These are phyloP conservation scores for Blastomyces emzantsi DNA, from an alignment of 2,329 filamentous ascomycete genomes.

Conservation along the genomic window DNA sequence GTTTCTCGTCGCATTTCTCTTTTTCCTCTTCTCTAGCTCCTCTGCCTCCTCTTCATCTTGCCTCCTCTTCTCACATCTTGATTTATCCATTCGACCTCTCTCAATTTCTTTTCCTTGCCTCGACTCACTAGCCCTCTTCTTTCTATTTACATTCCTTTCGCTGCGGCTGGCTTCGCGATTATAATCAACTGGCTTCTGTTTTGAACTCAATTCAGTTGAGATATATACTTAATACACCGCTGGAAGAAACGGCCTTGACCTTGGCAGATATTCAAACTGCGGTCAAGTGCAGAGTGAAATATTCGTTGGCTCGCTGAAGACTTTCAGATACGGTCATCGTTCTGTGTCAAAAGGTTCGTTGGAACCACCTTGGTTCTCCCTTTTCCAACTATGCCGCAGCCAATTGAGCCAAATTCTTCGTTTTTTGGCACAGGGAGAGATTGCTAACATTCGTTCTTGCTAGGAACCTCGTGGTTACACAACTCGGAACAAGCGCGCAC, in stretches of 20 bases:
- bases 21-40: constrained; percentile 2
- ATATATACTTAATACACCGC: not conserved
- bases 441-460: not conserved
- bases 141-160: constrained; percentile 6
- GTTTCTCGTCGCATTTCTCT: not conserved
- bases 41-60: not conserved
- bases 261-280: not conserved
- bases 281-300: not conserved
- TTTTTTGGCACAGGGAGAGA: not conserved
- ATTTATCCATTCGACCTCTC: not conserved
- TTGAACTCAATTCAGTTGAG: not conserved
- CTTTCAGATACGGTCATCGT: not conserved
- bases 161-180: constrained; percentile 12
- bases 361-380: not conserved
- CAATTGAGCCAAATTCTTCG: not conserved
- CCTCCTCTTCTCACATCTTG: not conserved
- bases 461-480: not conserved
- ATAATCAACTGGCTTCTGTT: not conserved
- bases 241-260: not conserved
- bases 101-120: not conserved
- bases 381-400: not conserved
- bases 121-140: not conserved
- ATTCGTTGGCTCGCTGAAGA: not conserved
- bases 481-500: too few relatives aligned
- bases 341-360: not conserved